Evolutionary conservation across 1,139 yeast species (phyloP).

Genomic region (Chernovozyma sophiae-reginae): DNA sequence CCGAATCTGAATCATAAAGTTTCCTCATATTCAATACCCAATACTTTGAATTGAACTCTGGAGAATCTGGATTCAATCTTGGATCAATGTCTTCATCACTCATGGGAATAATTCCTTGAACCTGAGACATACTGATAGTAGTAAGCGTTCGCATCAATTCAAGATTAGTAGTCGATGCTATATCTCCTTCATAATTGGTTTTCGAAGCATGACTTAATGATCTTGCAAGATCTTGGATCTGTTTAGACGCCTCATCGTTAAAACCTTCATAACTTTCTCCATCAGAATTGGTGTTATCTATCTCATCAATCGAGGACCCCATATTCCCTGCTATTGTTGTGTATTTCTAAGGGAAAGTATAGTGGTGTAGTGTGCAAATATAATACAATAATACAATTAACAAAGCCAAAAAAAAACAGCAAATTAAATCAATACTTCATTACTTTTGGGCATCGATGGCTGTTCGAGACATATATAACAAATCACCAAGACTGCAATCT

Average conservation of each 20-base stretch:
- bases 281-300: background rate
- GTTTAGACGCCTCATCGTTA: background rate
- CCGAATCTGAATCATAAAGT: constrained; percentile 47
- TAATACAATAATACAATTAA: too few species aligned
- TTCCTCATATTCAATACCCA: constrained; percentile 64
- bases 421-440: too few species aligned
- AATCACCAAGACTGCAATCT: too few species aligned
- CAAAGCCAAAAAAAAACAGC: too few species aligned
- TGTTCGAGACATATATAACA: too few species aligned
- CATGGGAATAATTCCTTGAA: constrained; percentile 46
- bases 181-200: background rate
- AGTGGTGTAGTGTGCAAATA: too few species aligned
- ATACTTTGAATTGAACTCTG: constrained; percentile 26
- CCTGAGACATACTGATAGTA: constrained; percentile 50
- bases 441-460: too few species aligned
- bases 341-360: too few species aligned
- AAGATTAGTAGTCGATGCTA: constrained; percentile 3
- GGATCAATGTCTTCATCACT: constrained; percentile 10
- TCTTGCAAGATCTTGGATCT: constrained; percentile 4
- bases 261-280: constrained; percentile 2
- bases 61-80: constrained; percentile 15
- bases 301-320: constrained; percentile 8
- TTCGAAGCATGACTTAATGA: background rate
- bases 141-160: constrained; percentile 28
- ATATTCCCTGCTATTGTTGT: background rate